Evolutionary conservation across 1,284 basidiomycete species (phyloP).

Genomic region (Cutaneotrichosporon sp.): DNA sequence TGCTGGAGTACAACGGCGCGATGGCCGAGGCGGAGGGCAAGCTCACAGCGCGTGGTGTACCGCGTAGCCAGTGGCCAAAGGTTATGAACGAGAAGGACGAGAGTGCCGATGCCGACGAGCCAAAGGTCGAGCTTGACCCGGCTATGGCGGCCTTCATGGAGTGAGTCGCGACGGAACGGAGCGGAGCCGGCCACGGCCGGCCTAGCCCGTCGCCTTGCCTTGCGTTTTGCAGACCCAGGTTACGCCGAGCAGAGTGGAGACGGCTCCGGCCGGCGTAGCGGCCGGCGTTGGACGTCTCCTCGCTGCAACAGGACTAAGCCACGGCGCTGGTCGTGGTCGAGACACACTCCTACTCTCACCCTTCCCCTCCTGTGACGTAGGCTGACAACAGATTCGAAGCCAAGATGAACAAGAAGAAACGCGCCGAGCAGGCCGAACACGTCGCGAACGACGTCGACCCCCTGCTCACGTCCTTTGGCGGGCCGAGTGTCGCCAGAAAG

Average conservation of each 20-base stretch:
- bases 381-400: constrained; percentile 3
- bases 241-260: too few species aligned
- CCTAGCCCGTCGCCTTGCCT: background rate
- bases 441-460: too few species aligned
- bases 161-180: constrained; percentile 8
- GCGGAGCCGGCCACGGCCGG: background rate
- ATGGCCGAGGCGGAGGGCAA: constrained; percentile 54
- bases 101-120: background rate
- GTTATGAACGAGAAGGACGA: constrained; percentile 29
- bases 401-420: constrained; percentile 1
- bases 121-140: constrained; percentile 5
- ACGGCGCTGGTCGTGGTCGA: background rate
- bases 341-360: background rate
- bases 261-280: too few species aligned
- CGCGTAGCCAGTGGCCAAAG: constrained; percentile 62
- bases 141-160: constrained; percentile 19
- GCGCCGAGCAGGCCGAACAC: background rate
- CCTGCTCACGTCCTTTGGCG: too few species aligned
- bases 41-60: constrained; percentile 54
- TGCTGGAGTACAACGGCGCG: constrained; percentile 60
- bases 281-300: too few species aligned
- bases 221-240: too few species aligned
- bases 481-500: too few species aligned
- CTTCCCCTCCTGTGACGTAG: too few species aligned
- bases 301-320: background rate